Base-by-base conservation (phyloP, 2,329 filamentous ascomycete genomes). In the Decorospora gaudefroyi region DNA sequence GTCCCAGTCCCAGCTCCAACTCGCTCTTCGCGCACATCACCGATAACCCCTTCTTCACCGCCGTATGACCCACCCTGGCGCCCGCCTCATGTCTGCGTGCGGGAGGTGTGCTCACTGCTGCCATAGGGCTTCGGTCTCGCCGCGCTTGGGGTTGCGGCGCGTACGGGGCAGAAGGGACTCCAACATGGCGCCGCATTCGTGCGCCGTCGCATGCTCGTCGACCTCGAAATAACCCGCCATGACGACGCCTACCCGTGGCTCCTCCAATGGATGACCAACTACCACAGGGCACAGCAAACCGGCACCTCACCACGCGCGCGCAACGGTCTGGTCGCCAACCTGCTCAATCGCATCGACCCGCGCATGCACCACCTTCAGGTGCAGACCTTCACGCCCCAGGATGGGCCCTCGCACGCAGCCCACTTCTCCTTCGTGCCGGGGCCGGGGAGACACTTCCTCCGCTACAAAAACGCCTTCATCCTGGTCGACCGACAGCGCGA, bases 161-260 rank as follows among this genome's bases (percentile, higher is more conserved):
- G 90, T 9, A 82, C 95, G 58, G 88, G 85, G 19, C 90, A 93
- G 52, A 86, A 86, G 64, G 88, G 88, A 22, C 70, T 87, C 46
- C 81, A 91, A 48, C 78, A 84, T 60, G 84, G 84, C 41, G 84
- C 86, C n/a, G 80, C 81, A 29, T 78, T 95, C 43, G 74, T 96
- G 46, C 87, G 89, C 35, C 85, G 87, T 39, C 88, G 92, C 34
- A 83, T 99, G 74, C 84, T 99, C 19, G 89, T 97, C 61, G 90
- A 96, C 62, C 84, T 99, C 62, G 93, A 99, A 72, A 96, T 99
- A 71, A 92, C 88, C 70, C 88, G 90, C 66, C 88, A 92, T 62
- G 93, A 99, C 72, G 84, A 90, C 30, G 91, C 92, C 1, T 99
- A 97, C 68, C 85, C 85, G 27, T 97, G 91, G 92, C 84, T 99